Evolutionary conservation across 805 yeast species (phyloP).

Genomic region (Kodamaea neixiangensis): DNA sequence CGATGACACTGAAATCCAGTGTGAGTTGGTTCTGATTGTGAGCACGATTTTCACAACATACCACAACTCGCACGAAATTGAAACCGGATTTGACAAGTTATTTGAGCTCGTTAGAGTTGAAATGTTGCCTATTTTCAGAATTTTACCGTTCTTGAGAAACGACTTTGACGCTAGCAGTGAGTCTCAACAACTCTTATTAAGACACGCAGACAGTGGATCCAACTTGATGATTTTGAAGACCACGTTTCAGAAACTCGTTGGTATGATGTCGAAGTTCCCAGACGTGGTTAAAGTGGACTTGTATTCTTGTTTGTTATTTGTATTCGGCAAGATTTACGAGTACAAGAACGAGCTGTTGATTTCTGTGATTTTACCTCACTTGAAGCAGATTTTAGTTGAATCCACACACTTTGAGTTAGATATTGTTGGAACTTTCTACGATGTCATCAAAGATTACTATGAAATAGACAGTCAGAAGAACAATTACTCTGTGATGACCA

Average conservation of each 20-base stretch:
- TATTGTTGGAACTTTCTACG: constrained; percentile 29
- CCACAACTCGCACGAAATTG: constrained; percentile 40
- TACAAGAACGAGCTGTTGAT: constrained; percentile 38
- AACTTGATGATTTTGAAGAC: constrained; percentile 50
- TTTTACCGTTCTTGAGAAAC: constrained; percentile 60
- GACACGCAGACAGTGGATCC: constrained; percentile 31
- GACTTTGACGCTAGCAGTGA: constrained; percentile 36
- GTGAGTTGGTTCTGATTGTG: constrained; percentile 45
- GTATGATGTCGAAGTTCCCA: constrained; percentile 66
- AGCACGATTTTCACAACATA: constrained; percentile 31
- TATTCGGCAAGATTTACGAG: constrained; percentile 59
- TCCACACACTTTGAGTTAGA: constrained; percentile 16
- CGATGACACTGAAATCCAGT: constrained; percentile 60
- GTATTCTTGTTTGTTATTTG: constrained; percentile 65
- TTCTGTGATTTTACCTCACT: constrained; percentile 50
- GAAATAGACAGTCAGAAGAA: constrained; percentile 16
- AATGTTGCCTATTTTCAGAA: constrained; percentile 59
- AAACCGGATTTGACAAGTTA: constrained; percentile 62
- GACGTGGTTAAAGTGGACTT: constrained; percentile 69
- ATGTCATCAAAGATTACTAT: constrained; percentile 22
- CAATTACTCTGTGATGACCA: constrained; percentile 34
- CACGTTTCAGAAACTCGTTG: constrained; percentile 54
- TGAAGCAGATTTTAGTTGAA: constrained; percentile 35
- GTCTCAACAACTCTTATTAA: constrained; percentile 27
- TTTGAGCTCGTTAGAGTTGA: constrained; percentile 74